Evolutionary conservation across 441 rosid genomes (phyloP).

Genomic region (Pelargonium citronellum): DNA sequence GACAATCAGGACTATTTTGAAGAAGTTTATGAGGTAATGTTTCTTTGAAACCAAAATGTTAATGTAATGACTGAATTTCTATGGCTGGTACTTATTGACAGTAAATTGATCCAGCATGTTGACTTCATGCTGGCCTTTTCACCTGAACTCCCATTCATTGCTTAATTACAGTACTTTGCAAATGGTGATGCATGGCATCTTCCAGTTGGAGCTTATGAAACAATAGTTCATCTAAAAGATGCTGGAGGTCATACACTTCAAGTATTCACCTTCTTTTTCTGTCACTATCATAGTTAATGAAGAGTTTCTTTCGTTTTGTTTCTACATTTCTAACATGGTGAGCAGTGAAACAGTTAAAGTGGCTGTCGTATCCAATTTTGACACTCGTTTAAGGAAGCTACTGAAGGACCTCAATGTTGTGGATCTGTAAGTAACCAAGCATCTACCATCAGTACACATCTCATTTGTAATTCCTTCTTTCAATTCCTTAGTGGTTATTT

Average conservation of each 20-base stretch:
- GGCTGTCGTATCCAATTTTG: constrained; percentile 86
- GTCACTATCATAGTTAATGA: constrained; percentile 6
- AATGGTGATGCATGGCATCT: constrained; percentile 81
- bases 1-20: constrained; percentile 65
- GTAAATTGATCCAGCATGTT: not conserved
- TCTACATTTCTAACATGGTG: constrained; percentile 22
- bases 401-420: constrained; percentile 66
- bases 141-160: constrained; percentile 18
- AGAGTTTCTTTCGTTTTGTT: constrained; percentile 16
- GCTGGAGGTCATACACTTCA: constrained; percentile 64
- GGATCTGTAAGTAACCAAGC: constrained; percentile 49
- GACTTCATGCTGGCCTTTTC: constrained; percentile 7
- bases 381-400: constrained; percentile 66
- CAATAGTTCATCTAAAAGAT: constrained; percentile 53
- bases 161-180: constrained; percentile 52
- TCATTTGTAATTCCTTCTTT: not conserved
- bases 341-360: constrained; percentile 54
- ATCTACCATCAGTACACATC: not conserved
- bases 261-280: constrained; percentile 26
- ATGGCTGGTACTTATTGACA: not conserved
- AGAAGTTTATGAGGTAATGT: constrained; percentile 67
- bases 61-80: not conserved
- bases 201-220: constrained; percentile 65
- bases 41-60: constrained; percentile 10
- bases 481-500: not conserved